Conservation (phyloP, 2,329 filamentous ascomycete species). For the Orbilia blumenaviensis region DNA sequence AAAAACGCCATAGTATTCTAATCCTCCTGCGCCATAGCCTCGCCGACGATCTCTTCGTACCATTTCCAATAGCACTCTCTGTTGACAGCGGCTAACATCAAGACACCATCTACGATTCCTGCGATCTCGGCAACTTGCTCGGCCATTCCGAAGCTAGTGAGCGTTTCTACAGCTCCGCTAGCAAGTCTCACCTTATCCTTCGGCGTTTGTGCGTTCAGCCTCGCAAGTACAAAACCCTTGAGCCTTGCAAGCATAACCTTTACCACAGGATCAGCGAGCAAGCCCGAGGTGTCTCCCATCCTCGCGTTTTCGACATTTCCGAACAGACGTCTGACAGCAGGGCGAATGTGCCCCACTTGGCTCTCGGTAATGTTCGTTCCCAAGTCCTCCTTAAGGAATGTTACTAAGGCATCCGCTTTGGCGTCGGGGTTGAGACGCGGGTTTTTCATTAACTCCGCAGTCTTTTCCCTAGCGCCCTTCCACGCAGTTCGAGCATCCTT, state of each 20-base stretch:
- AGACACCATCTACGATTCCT: slow-evolving; percentile 49
- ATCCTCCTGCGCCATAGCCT: slow-evolving; percentile 8
- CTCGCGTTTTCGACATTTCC: slow-evolving; percentile 47
- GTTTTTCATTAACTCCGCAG: slow-evolving; percentile 35
- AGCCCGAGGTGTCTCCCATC: slow-evolving; percentile 42
- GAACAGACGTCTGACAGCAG: slow-evolving; percentile 52
- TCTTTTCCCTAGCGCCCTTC: slow-evolving; percentile 66
- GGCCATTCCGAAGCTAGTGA: slow-evolving; percentile 56
- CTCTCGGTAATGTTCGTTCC: slow-evolving; percentile 38
- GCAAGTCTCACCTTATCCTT: slow-evolving; percentile 56
- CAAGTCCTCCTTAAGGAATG: slow-evolving; percentile 27
- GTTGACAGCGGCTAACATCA: slow-evolving; percentile 51
- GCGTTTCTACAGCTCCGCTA: slow-evolving; percentile 54
- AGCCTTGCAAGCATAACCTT: slow-evolving; percentile 56
- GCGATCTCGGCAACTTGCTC: slow-evolving; percentile 57
- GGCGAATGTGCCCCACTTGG: slow-evolving; percentile 54
- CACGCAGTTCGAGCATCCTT: slow-evolving; percentile 80
- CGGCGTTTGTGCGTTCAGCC: slow-evolving; percentile 55
- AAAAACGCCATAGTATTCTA: slow-evolving; percentile 10
- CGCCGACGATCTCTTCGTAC: slow-evolving; percentile 54
- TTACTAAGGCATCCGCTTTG: slow-evolving; percentile 24
- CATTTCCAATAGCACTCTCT: slow-evolving; percentile 53
- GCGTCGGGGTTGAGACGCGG: slow-evolving; percentile 7
- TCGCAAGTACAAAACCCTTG: slow-evolving; percentile 53
- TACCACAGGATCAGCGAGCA: slow-evolving; percentile 55